A percentile compares a stretch with the other conserved stretches of the same genome.
Conservation (phyloP, 108 stramenopile genomes). For the Chaetoceros muelleri region DNA sequence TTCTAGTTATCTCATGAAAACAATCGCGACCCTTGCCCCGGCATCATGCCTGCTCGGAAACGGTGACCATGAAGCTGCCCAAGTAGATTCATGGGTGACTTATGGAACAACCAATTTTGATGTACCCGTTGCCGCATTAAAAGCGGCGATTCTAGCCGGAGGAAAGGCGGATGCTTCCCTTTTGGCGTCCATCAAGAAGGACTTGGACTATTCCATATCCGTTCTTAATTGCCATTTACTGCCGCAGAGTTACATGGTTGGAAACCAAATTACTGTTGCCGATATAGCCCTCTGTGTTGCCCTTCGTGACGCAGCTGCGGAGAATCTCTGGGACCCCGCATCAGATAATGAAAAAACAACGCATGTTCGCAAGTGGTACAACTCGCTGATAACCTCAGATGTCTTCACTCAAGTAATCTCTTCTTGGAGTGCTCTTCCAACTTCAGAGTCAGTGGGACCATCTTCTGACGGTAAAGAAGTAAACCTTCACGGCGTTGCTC, state of each 20-base stretch:
- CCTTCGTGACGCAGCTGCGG: conserved; percentile 4
- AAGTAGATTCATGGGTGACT: conserved; percentile 25
- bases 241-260: conserved; percentile 14
- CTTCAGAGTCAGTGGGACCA: conserved; percentile 1
- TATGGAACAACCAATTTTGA: background rate
- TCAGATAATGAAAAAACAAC: conserved; percentile 15
- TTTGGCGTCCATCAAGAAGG: background rate
- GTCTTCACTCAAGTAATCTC: background rate
- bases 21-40: conserved; percentile 13
- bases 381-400: background rate
- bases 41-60: conserved; percentile 12
- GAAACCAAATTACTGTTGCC: conserved; percentile 24
- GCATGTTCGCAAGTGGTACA: background rate
- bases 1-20: conserved; percentile 3
- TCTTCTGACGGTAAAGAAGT: conserved; percentile 12
- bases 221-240: background rate
- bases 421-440: conserved; percentile 1
- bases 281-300: conserved; percentile 32
- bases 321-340: conserved; percentile 1
- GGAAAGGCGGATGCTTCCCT: background rate
- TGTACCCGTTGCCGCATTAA: background rate
- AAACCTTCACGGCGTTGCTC: conserved; percentile 14
- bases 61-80: conserved; percentile 12
- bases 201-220: background rate
- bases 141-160: background rate